These are phyloP conservation scores for Isochrysis galbana DNA, from an alignment of 78 protist species.

Conservation along the genomic window DNA sequence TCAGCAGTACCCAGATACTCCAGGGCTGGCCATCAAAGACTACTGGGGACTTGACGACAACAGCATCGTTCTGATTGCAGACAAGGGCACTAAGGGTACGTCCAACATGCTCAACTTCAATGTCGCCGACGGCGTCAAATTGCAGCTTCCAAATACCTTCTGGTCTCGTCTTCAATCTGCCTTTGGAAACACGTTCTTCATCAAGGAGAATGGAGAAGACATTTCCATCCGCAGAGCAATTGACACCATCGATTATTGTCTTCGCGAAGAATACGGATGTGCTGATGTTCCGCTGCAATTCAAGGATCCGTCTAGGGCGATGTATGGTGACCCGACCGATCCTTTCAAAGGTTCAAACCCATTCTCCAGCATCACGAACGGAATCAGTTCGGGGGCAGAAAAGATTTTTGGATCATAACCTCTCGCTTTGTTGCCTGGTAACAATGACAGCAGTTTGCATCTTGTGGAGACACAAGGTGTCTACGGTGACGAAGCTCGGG, in stretches of 20 bases:
- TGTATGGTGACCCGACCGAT: neutral
- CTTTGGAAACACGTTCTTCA: neutral
- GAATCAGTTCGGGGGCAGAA: neutral
- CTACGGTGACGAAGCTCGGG: no score
- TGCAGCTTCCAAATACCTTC: neutral
- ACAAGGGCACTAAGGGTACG: neutral
- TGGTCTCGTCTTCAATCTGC: conserved; percentile 11
- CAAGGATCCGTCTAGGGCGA: neutral
- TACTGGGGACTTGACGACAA: neutral
- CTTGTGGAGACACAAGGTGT: no score
- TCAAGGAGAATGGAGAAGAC: neutral
- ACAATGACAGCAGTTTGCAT: no score
- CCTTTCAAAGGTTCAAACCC: neutral
- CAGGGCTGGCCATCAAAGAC: conserved; percentile 18
- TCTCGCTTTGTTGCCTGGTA: no score
- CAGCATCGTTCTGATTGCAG: neutral
- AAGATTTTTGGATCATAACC: neutral
- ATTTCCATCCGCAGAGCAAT: neutral
- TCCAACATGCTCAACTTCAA: conserved; percentile 14
- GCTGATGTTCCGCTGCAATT: neutral
- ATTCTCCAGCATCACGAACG: neutral
- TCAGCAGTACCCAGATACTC: neutral
- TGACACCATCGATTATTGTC: conserved; percentile 15
- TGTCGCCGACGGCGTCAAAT: neutral
- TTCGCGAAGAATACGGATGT: neutral